Percentiles rank a stretch among this genome's conserved stretches.
These are phyloP conservation scores for Arthroderma sp. DNA, from an alignment of 2,329 filamentous ascomycete species.

Conservation along the genomic window DNA sequence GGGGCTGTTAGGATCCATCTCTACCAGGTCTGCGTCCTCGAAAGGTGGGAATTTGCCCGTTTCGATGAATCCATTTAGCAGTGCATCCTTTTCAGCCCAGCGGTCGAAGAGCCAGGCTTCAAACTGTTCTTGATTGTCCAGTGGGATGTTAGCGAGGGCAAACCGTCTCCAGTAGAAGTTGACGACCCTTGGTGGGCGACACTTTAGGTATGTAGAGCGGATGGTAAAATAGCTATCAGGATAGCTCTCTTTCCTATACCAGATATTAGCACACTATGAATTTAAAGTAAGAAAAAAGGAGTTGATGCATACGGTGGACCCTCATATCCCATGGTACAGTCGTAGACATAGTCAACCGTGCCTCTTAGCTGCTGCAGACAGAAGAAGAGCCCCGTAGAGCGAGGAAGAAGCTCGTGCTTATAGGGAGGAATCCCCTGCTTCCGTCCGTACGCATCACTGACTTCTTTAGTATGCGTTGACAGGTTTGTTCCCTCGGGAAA, in stretches of 20 bases:
- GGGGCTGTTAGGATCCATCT: slow-evolving; percentile 26
- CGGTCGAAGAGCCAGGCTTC: slow-evolving; percentile 72
- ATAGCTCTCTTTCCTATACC: slow-evolving; percentile 56
- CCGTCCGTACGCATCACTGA: slow-evolving; percentile 45
- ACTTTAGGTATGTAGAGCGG: slow-evolving; percentile 75
- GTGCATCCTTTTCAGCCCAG: slow-evolving; percentile 84
- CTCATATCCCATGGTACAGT: slow-evolving; percentile 90
- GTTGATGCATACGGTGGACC: slow-evolving; percentile 63
- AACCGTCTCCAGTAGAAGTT: slow-evolving; percentile 96
- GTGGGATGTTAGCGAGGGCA: slow-evolving; percentile 64
- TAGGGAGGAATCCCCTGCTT: slow-evolving; percentile 47
- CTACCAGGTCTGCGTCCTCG: slow-evolving; percentile 43
- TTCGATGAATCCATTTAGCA: slow-evolving; percentile 69
- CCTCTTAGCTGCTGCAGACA: slow-evolving; percentile 47
- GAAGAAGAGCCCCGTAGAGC: slow-evolving; percentile 50
- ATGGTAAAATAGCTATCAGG: slow-evolving; percentile 89
- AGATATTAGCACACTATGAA: neutral
- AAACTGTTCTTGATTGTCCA: slow-evolving; percentile 61
- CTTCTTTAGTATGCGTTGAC: slow-evolving; percentile 43
- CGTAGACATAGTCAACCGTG: slow-evolving; percentile 53
- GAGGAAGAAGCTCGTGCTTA: slow-evolving; percentile 48
- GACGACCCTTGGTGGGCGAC: slow-evolving; percentile 81
- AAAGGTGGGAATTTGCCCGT: slow-evolving; percentile 66
- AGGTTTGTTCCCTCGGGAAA: slow-evolving; percentile 56
- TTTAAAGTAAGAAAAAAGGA: neutral